Evolutionary conservation across 495 filamentous ascomycete genomes (phyloP).

Genomic region (Penicillium alfredii): DNA sequence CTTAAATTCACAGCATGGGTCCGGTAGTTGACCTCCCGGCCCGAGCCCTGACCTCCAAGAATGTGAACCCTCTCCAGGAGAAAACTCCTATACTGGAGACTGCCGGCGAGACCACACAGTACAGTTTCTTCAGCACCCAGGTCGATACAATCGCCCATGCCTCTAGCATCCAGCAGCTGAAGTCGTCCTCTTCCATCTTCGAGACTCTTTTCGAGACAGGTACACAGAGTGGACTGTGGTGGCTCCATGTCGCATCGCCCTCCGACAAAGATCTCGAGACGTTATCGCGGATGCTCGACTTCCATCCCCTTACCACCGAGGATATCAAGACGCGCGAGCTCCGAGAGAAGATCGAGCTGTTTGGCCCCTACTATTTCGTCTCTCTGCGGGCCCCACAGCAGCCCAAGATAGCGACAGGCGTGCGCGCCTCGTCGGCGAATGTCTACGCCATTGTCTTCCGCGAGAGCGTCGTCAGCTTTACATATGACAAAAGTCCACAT

Average conservation of each 20-base stretch:
- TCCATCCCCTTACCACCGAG: conserved; percentile 85
- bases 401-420: conserved; percentile 57
- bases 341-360: conserved; percentile 91
- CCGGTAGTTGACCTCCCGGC: too few species aligned
- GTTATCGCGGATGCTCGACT: conserved; percentile 74
- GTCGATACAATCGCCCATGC: too few species aligned
- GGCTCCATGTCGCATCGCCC: conserved; percentile 81
- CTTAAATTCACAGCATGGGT: too few species aligned
- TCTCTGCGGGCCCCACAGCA: conserved; percentile 80
- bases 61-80: too few species aligned
- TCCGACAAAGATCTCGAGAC: conserved; percentile 75
- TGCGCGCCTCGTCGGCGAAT: conserved; percentile 71
- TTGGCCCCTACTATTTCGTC: conserved; percentile 86
- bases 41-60: too few species aligned
- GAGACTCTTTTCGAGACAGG: too few species aligned
- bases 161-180: too few species aligned
- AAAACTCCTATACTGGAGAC: too few species aligned
- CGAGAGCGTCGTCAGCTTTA: conserved; percentile 82
- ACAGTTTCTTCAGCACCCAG: too few species aligned
- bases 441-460: conserved; percentile 89
- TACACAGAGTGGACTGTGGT: conserved; percentile 66
- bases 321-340: conserved; percentile 88
- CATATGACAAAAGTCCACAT: conserved; percentile 70
- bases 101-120: too few species aligned
- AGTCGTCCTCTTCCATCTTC: too few species aligned